Percentiles rank a stretch among this genome's conserved stretches.
Conservation (phyloP, 306 rosid genomes). For the Clitoria ternatea region DNA sequence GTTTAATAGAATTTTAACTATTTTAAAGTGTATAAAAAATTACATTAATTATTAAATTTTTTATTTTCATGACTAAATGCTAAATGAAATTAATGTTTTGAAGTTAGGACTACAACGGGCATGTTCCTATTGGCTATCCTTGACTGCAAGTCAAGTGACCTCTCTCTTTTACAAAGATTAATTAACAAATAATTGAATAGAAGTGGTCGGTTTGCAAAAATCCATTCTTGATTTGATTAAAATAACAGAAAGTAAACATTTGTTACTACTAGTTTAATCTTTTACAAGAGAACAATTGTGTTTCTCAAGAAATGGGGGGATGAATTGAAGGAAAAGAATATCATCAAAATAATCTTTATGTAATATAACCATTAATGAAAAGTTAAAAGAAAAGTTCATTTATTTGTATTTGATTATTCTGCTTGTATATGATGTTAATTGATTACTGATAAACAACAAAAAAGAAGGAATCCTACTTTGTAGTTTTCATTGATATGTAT, state of each 20-base stretch:
- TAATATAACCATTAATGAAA: neutral
- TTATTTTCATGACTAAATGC: too few species aligned
- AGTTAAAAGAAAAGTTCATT: neutral
- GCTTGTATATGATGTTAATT: neutral
- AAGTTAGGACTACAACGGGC: neutral
- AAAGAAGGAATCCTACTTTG: neutral
- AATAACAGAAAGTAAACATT: neutral
- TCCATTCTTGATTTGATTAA: neutral
- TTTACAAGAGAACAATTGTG: conserved; percentile 28
- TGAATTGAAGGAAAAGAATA: neutral
- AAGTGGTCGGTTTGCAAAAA: conserved; percentile 43
- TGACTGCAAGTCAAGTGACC: too few species aligned
- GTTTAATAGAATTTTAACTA: too few species aligned
- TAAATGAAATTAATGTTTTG: neutral
- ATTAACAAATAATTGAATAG: neutral
- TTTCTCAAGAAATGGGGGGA: conserved; percentile 39
- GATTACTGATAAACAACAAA: neutral
- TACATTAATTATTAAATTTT: too few species aligned
- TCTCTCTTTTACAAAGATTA: neutral
- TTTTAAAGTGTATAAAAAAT: too few species aligned
- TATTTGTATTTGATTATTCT: neutral
- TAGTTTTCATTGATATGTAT: neutral
- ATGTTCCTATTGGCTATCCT: conserved; percentile 11
- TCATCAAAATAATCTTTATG: neutral
- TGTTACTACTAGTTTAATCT: neutral